A percentile compares a stretch with the other conserved stretches of the same genome.
Conservation (phyloP, 805 yeast species). For the Sporopachydermia quercuum region DNA sequence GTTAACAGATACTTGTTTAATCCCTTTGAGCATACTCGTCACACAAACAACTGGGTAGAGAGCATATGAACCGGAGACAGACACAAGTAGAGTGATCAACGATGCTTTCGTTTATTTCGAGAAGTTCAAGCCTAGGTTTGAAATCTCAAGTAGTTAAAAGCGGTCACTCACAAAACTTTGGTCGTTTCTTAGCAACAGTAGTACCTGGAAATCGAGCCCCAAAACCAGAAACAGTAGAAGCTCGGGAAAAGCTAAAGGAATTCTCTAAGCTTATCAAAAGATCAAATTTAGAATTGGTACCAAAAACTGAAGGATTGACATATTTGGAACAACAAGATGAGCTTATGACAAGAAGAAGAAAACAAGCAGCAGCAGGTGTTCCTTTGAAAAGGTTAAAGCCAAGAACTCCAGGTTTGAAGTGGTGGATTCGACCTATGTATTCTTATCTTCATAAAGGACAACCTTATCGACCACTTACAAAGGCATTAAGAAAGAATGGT, state of each 20-base stretch:
- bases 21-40: no score
- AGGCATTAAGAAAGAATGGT: constrained; percentile 52
- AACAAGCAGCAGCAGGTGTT: constrained; percentile 54
- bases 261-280: background rate
- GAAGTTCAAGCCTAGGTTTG: no score
- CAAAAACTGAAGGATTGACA: constrained; percentile 36
- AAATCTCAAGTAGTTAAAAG: no score
- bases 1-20: no score
- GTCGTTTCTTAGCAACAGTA: background rate
- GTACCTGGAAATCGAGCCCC: background rate
- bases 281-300: constrained; percentile 12
- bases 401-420: constrained; percentile 73
- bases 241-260: background rate
- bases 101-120: no score
- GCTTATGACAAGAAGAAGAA: constrained; percentile 54
- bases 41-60: no score
- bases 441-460: constrained; percentile 77
- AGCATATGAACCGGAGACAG: no score
- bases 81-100: no score
- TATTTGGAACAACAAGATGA: constrained; percentile 71
- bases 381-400: constrained; percentile 66
- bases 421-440: constrained; percentile 80
- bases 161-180: background rate
- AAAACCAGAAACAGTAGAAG: background rate
- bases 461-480: constrained; percentile 65